These are phyloP conservation scores for Microbotryum lychnidis-dioicae DNA, from an alignment of 1,284 basidiomycete genomes.

Conservation along the genomic window DNA sequence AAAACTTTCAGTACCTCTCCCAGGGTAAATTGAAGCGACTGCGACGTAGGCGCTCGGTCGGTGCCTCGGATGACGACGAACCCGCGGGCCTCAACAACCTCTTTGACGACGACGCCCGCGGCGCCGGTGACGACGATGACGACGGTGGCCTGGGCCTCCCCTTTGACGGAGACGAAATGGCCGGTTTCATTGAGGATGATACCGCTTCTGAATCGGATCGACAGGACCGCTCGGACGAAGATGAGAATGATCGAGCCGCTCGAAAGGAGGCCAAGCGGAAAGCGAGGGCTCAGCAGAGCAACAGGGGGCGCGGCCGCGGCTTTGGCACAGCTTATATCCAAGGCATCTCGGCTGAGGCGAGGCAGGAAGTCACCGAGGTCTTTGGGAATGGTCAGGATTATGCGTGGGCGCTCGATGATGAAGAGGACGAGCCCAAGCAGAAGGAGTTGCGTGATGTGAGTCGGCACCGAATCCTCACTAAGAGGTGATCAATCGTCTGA, in stretches of 20 bases:
- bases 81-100: slow-evolving; percentile 37
- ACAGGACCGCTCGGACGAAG: slow-evolving; percentile 21
- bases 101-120: slow-evolving; percentile 58
- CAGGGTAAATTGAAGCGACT: slow-evolving; percentile 56
- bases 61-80: slow-evolving; percentile 49
- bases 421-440: slow-evolving; percentile 60
- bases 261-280: slow-evolving; percentile 35
- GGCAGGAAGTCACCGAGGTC: slow-evolving; percentile 93
- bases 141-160: slow-evolving; percentile 43
- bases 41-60: slow-evolving; percentile 59
- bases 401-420: slow-evolving; percentile 80
- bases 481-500: background rate
- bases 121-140: slow-evolving; percentile 50
- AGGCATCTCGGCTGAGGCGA: slow-evolving; percentile 55
- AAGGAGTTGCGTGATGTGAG: slow-evolving; percentile 74
- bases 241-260: slow-evolving; percentile 14
- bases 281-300: slow-evolving; percentile 43
- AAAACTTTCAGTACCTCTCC: background rate
- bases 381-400: slow-evolving; percentile 97
- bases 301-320: slow-evolving; percentile 61
- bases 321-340: slow-evolving; percentile 56
- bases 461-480: background rate
- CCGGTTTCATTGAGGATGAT: slow-evolving; percentile 77
- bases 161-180: slow-evolving; percentile 43
- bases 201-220: slow-evolving; percentile 36